phyloP scores from a whole-genome alignment of 768 basidiomycete species.

The Boletus pseudopeckii region DNA sequence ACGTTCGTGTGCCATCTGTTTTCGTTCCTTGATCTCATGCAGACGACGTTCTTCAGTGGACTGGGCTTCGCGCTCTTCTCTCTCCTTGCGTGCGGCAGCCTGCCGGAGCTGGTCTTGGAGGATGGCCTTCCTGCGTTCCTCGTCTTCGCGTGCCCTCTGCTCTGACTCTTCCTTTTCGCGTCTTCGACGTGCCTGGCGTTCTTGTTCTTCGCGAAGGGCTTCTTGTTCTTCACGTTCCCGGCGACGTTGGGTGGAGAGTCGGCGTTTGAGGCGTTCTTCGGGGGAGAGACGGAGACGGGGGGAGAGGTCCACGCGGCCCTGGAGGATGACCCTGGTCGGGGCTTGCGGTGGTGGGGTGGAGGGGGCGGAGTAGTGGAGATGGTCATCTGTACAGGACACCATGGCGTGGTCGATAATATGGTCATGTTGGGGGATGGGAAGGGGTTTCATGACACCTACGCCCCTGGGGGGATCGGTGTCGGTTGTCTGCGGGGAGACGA shows the following conservation, averaged over 20 bases:
- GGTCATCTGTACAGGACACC: not conserved
- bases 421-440: conserved; percentile 18
- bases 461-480: not conserved
- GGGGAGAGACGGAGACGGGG: conserved; percentile 18
- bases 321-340: not conserved
- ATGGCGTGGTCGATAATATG: conserved; percentile 3
- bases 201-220: conserved; percentile 43
- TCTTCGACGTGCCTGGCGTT: conserved; percentile 34
- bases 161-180: conserved; percentile 21
- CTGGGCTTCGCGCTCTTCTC: conserved; percentile 38
- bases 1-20: conserved; percentile 43
- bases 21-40: conserved; percentile 46
- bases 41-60: conserved; percentile 46
- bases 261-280: conserved; percentile 26
- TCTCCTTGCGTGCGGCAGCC: conserved; percentile 31
- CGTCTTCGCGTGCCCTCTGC: conserved; percentile 39
- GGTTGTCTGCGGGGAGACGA: not conserved
- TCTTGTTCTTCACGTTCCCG: conserved; percentile 39
- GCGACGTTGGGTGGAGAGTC: conserved; percentile 20
- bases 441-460: conserved; percentile 22
- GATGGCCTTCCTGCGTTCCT: conserved; percentile 37
- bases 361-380: not conserved
- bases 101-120: conserved; percentile 44
- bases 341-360: conserved; percentile 1
- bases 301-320: conserved; percentile 4